Percentiles rank a stretch among this genome's conserved stretches.
These are phyloP conservation scores for Gossypium anomalum DNA, from an alignment of 345 rosid genomes.

Conservation along the genomic window DNA sequence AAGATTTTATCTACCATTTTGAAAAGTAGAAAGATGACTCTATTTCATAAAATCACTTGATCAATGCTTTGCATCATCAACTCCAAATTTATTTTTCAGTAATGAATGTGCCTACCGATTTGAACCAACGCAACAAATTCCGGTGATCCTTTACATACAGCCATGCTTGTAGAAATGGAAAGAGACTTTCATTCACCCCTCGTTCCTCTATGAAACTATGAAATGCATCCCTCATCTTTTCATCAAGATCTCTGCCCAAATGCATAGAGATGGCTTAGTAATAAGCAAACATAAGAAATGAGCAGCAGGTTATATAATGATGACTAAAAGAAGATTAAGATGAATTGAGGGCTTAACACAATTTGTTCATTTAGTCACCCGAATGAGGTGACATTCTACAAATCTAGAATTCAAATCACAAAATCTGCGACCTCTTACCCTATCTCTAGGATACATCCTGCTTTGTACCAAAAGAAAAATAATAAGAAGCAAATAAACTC, in stretches of 20 bases:
- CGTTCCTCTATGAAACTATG: constrained; percentile 75
- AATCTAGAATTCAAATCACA: background rate
- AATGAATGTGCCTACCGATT: constrained; percentile 63
- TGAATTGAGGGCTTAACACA: background rate
- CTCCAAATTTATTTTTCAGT: constrained; percentile 26
- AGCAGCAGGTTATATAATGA: background rate
- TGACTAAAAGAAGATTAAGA: background rate
- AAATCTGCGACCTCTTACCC: background rate
- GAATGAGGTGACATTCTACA: background rate
- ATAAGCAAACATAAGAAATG: background rate
- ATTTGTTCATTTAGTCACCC: background rate
- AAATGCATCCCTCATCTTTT: constrained; percentile 68
- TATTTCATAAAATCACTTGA: background rate
- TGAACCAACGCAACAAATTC: constrained; percentile 70
- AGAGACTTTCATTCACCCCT: constrained; percentile 74
- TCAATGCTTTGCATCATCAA: background rate
- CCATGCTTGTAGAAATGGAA: constrained; percentile 91
- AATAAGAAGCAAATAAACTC: background rate
- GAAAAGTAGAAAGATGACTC: background rate
- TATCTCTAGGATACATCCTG: background rate
- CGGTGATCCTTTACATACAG: constrained; percentile 83
- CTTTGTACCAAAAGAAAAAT: background rate
- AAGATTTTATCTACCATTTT: background rate
- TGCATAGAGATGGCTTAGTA: background rate
- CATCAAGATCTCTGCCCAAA: constrained; percentile 64